phyloP scores from a whole-genome alignment of 495 filamentous ascomycete species.

The Clavariopsis aquatica region DNA sequence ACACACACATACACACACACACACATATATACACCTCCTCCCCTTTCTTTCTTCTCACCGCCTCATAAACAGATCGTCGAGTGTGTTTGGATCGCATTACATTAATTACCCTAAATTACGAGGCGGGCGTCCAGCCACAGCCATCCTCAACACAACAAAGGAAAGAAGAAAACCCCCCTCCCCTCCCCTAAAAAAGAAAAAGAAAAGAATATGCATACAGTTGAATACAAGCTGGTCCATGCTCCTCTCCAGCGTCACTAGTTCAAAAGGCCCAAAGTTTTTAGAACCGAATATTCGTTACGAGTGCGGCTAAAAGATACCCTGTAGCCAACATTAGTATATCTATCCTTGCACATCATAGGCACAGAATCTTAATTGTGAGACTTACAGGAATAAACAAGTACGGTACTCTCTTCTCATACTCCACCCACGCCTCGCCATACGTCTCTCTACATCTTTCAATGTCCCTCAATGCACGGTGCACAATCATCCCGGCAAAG shows the following conservation, averaged over 20 bases:
- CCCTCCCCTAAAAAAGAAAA: too few relatives aligned
- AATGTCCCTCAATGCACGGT: constrained; percentile 85
- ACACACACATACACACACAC: too few relatives aligned
- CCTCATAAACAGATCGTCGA: too few relatives aligned
- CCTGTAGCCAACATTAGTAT: not conserved
- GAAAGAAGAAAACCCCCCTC: too few relatives aligned
- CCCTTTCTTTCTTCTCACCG: too few relatives aligned
- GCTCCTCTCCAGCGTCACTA: not conserved
- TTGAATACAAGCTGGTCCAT: not conserved
- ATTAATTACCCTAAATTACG: too few relatives aligned
- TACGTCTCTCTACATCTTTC: constrained; percentile 83
- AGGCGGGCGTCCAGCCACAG: too few relatives aligned
- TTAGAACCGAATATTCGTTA: not conserved
- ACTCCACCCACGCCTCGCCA: constrained; percentile 88
- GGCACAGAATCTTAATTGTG: too few relatives aligned
- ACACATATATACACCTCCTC: not conserved
- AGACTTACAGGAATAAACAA: constrained; percentile 78
- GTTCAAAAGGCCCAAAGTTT: not conserved
- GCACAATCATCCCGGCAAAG: constrained; percentile 87
- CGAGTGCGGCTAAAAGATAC: not conserved
- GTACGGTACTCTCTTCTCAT: constrained; percentile 84
- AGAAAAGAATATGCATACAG: not conserved
- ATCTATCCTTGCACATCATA: not conserved
- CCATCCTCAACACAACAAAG: not conserved
- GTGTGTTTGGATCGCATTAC: too few relatives aligned